Percentiles rank a stretch among this genome's conserved stretches.
Evolutionary conservation across 306 rosid genomes (phyloP).

Genomic region (Astragalus glycyphyllos): DNA sequence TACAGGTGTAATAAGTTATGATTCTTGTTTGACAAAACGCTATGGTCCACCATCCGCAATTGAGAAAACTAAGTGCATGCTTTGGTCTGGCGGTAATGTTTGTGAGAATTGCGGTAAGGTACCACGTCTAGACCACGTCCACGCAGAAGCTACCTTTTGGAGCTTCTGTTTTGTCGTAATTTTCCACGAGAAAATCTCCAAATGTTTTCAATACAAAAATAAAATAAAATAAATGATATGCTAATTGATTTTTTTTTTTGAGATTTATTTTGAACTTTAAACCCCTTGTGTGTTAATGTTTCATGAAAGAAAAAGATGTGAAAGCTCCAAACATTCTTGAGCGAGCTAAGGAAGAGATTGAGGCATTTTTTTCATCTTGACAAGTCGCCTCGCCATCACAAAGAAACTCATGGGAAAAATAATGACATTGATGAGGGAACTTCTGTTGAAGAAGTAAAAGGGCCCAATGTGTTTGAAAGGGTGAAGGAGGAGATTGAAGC

Average conservation of each 20-base stretch:
- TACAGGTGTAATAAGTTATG: no score
- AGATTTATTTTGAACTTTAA: neutral
- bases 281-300: constrained; percentile 9
- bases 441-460: constrained; percentile 52
- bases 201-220: no score
- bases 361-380: constrained; percentile 56
- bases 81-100: no score
- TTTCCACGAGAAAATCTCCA: no score
- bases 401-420: constrained; percentile 82
- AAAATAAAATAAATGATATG: neutral
- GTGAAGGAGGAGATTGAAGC: constrained; percentile 71
- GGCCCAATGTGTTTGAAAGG: constrained; percentile 54
- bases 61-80: no score
- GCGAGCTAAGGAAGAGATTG: constrained; percentile 69
- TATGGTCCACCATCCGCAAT: no score
- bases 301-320: constrained; percentile 48
- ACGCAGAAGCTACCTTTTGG: no score
- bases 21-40: no score
- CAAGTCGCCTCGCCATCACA: constrained; percentile 54
- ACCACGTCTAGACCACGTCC: no score
- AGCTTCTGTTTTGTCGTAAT: no score
- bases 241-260: neutral
- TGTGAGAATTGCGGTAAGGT: no score
- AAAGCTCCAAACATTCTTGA: constrained; percentile 65
- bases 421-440: constrained; percentile 66